These are phyloP conservation scores for Dothiorella sarmentorum DNA, from an alignment of 2,329 filamentous ascomycete species.

Conservation along the genomic window DNA sequence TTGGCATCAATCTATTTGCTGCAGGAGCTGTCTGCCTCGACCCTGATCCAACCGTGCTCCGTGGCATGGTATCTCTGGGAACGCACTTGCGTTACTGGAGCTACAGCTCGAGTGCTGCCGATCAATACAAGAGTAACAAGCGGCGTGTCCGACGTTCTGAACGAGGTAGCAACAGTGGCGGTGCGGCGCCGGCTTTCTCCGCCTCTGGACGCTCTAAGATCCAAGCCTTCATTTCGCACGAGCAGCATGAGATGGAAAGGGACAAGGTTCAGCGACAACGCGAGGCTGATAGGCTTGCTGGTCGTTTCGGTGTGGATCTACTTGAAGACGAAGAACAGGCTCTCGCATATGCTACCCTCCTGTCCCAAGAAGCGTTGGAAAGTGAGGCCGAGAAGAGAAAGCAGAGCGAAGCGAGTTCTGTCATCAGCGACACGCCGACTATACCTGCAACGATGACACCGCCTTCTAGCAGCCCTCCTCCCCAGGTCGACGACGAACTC, in stretches of 20 bases:
- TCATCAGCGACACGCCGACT: conserved; percentile 34
- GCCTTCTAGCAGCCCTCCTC: conserved; percentile 28
- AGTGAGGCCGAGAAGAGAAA: conserved; percentile 47
- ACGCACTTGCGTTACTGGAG: conserved; percentile 89
- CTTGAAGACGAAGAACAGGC: conserved; percentile 60
- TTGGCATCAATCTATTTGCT: conserved; percentile 73
- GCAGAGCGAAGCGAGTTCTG: conserved; percentile 37
- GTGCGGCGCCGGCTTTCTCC: conserved; percentile 51
- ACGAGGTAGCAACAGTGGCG: conserved; percentile 57
- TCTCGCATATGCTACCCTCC: conserved; percentile 59
- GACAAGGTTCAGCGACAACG: conserved; percentile 66
- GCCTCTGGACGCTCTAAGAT: conserved; percentile 67
- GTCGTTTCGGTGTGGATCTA: conserved; percentile 80
- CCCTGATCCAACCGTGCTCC: conserved; percentile 77
- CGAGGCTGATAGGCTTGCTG: conserved; percentile 67
- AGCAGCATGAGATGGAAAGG: conserved; percentile 72
- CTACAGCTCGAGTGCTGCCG: conserved; percentile 76
- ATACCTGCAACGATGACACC: conserved; percentile 30
- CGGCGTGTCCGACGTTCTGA: conserved; percentile 71
- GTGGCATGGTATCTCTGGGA: conserved; percentile 83
- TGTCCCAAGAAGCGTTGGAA: conserved; percentile 58
- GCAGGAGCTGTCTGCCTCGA: conserved; percentile 83
- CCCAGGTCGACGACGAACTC: conserved; percentile 45
- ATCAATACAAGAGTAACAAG: conserved; percentile 72
- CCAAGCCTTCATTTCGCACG: conserved; percentile 80